Evolutionary conservation across 805 yeast genomes (phyloP), one percentile per base, ranked within the genome.

Genomic region (Pichia ethanolica): DNA sequence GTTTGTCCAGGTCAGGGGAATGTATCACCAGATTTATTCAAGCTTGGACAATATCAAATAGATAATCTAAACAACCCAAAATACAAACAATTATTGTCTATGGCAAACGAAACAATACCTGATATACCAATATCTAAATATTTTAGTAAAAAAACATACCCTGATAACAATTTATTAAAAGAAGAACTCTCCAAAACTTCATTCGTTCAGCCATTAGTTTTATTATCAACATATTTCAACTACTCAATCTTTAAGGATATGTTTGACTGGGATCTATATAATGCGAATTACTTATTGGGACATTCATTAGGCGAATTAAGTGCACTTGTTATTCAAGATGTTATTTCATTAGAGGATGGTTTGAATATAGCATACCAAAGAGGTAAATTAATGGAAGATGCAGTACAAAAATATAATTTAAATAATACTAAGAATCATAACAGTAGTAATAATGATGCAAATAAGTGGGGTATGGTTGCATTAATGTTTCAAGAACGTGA

Each of bases 291-390:
- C 45, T 51, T 59, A 35, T 37, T 68, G 9, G 72, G 72, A 9
- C 72, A 68, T 50, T 67, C 71, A 6, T 47, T 68, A 27, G 72
- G 72, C 1, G 72, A 68, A 41, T 61, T 68, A 6, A 54, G 65
- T 20, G 49, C 59, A 4, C 41, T 68, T 36, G 66, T 60, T 3
- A 38, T 62, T 5, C 70, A 64, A 51, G 62, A 50, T 5, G 54
- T 56, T 0, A 42, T 68, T 1, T 32, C 60, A 0, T 56, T 65
- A 33, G 58, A 55, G 7, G 42, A 61, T 13, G 66, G 66, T 3
- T 45, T 68, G 8, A 33, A 43, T 3, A 42, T 66, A 3, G 63
- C 66, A 3, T 53, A 58, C 36, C 32, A 48, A 14, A 49, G 72
- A 30, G 72, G 71, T 7, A 35, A 45, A 35, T 36, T 66, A 35